phyloP scores from a whole-genome alignment of 805 yeast genomes.

The Spathaspora arborariae region DNA sequence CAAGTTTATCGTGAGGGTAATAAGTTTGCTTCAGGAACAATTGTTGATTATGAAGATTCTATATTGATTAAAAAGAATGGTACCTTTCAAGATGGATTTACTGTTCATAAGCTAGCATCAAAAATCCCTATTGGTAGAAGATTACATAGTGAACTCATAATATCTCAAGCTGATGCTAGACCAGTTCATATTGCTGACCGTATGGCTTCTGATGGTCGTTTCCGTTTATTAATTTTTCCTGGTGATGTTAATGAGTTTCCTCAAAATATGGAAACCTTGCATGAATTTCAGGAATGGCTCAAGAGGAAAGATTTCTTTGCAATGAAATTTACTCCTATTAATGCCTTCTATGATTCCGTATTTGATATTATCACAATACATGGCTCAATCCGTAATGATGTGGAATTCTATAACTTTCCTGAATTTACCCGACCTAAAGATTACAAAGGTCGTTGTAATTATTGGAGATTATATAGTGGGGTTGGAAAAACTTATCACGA shows the following conservation, averaged over 20 bases:
- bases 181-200: slow-evolving; percentile 17
- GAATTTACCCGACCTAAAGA: slow-evolving; percentile 17
- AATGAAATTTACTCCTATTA: slow-evolving; percentile 17
- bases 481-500: slow-evolving; percentile 21
- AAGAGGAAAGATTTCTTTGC: slow-evolving; percentile 11
- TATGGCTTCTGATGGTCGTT: slow-evolving; percentile 24
- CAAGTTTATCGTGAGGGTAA: slow-evolving; percentile 20
- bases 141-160: slow-evolving; percentile 16
- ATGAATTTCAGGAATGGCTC: slow-evolving; percentile 7
- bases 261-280: slow-evolving; percentile 3
- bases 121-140: slow-evolving; percentile 21
- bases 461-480: slow-evolving; percentile 22
- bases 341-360: slow-evolving; percentile 16
- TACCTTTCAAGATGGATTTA: neutral
- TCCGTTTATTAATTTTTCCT: slow-evolving; percentile 21
- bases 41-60: slow-evolving; percentile 21
- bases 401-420: slow-evolving; percentile 22
- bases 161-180: slow-evolving; percentile 20
- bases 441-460: slow-evolving; percentile 17
- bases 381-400: slow-evolving; percentile 11
- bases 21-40: slow-evolving; percentile 25
- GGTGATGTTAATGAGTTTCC: slow-evolving; percentile 14
- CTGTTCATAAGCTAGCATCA: slow-evolving; percentile 10
- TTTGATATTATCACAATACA: slow-evolving; percentile 21
- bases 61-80: slow-evolving; percentile 11